Conservation (phyloP, 305 asterid species). For the Fraxinus albicans region DNA sequence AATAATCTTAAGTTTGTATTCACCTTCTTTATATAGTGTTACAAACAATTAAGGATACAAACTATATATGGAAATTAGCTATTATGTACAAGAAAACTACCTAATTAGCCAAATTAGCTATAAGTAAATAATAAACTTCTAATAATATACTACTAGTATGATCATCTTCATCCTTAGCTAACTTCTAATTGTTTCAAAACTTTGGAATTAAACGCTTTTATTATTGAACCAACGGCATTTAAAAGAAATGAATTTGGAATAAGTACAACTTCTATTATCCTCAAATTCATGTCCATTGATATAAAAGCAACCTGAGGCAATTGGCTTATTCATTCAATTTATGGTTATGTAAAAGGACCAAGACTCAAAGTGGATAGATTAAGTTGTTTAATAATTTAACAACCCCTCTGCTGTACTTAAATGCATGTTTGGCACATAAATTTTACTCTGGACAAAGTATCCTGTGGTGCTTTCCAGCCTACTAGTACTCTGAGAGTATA, state of each 20-base stretch:
- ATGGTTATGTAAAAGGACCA: background rate
- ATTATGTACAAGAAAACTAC: too few relatives aligned
- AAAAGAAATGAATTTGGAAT: background rate
- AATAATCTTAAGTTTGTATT: too few relatives aligned
- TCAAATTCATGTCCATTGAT: background rate
- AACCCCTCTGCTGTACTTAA: background rate
- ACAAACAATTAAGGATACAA: too few relatives aligned
- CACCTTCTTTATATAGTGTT: too few relatives aligned
- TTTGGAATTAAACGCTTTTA: background rate
- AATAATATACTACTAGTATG: too few relatives aligned
- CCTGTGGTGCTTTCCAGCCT: background rate
- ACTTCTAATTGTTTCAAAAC: background rate
- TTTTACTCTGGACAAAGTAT: background rate
- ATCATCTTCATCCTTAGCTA: background rate
- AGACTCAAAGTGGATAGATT: background rate
- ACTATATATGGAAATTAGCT: too few relatives aligned
- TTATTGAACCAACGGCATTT: background rate
- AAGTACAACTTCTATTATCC: background rate
- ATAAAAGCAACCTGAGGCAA: background rate
- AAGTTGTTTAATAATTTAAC: background rate
- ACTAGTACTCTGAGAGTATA: background rate
- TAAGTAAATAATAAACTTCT: too few relatives aligned
- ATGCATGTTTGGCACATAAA: background rate
- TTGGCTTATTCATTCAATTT: background rate
- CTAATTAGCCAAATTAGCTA: too few relatives aligned